phyloP scores from a whole-genome alignment of 1,139 yeast species.

The Blastobotrys aristatus region DNA sequence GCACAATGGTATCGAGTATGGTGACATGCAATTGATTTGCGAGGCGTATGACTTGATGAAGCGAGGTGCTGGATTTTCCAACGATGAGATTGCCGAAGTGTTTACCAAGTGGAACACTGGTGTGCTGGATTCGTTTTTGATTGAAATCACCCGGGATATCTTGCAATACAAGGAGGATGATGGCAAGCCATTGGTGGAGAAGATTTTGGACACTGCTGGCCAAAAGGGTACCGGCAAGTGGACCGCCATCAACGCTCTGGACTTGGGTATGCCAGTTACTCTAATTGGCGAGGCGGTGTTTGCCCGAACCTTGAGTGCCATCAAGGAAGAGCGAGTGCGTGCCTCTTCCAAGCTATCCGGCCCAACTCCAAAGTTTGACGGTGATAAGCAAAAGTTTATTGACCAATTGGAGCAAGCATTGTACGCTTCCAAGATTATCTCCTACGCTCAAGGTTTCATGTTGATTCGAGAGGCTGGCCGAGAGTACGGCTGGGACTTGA shows the following conservation, averaged over 20 bases:
- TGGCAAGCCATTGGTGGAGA: constrained; percentile 90
- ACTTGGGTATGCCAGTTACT: constrained; percentile 97
- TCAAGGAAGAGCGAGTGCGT: constrained; percentile 82
- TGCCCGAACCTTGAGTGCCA: constrained; percentile 90
- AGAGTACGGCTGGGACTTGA: constrained; percentile 94
- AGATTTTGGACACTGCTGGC: constrained; percentile 95
- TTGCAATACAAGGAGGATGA: constrained; percentile 80
- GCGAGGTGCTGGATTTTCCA: constrained; percentile 83
- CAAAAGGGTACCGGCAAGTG: constrained; percentile 99
- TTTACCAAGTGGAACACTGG: constrained; percentile 95
- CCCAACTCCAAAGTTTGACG: constrained; percentile 62
- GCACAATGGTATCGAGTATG: constrained; percentile 99
- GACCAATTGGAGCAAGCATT: constrained; percentile 97
- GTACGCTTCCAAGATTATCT: constrained; percentile 96
- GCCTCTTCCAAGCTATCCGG: constrained; percentile 79
- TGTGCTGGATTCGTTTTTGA: constrained; percentile 92
- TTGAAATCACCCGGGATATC: constrained; percentile 96
- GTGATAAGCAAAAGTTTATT: constrained; percentile 76
- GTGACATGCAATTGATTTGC: constrained; percentile 99
- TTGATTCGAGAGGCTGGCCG: constrained; percentile 96
- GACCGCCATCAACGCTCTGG: constrained; percentile 98
- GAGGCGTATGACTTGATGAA: constrained; percentile 96
- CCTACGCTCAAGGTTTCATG: constrained; percentile 99
- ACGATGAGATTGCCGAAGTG: constrained; percentile 92
- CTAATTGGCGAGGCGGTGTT: constrained; percentile 98